Evolutionary conservation across 352 stramenopile genomes (phyloP), one percentile per base, ranked within the genome.

Genomic region (Peronospora farinosa): DNA sequence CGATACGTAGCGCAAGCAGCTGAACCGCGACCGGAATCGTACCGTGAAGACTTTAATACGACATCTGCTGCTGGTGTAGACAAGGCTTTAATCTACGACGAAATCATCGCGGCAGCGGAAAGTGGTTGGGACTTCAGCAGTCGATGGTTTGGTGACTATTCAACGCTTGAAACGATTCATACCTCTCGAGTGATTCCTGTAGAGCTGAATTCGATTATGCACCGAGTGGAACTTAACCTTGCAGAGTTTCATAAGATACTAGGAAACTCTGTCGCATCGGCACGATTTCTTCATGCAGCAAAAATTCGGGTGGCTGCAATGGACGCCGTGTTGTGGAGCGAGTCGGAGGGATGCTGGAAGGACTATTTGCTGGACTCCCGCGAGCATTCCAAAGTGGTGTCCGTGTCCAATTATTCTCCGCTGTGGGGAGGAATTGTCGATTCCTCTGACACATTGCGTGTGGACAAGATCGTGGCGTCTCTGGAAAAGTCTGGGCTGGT

Each of bases 61-160:
- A 58, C 32, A 36, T 59, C 28, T 16, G 46, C 60, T n/a, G 39
- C 23, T 1, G 21, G 31, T 12, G 43, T 45, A 40, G 58, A 69
- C 21, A 67, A 67, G 40, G 16, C 30, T n/a, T 44, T 27, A 9
- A 71, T 86, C 45, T 96, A 89, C 67, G 75, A 82, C 36, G 70
- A 92, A 43, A 70, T 95, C 33, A 88, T 86, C 12, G 72, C 76
- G 0, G 81, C 70, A 0, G 79, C 86, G 9, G 86, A 95, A 69
- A 92, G 78, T 15, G 86, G 86, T 3, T 96, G 86, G 86, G 86
- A 96, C 53, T 96, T 96, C 44, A 88, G 71, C 32, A 93, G 77
- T 56, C 76, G 84, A 17, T 96, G 86, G 86, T 63, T 95, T 3
- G 48, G 57, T 8, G 64, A 85, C 23, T 63, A 51, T 36, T 54